A percentile compares a stretch with the other conserved stretches of the same genome.
Evolutionary conservation across 176 grass and related monocot genomes (phyloP).

Genomic region (Typha latifolia): DNA sequence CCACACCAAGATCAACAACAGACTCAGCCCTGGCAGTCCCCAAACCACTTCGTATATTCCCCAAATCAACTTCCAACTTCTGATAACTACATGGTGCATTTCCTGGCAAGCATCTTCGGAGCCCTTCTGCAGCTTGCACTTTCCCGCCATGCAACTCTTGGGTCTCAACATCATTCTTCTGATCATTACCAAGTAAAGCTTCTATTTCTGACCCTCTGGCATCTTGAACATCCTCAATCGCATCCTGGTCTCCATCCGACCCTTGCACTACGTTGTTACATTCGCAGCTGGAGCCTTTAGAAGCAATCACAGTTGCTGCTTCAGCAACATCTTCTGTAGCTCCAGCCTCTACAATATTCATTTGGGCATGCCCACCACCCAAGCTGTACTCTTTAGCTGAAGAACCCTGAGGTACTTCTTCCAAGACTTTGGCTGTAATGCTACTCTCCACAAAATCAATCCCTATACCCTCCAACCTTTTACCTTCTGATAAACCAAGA

Average conservation of each 20-base stretch:
- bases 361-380: background rate
- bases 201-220: too few relatives aligned
- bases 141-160: too few relatives aligned
- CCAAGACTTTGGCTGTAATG: background rate
- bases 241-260: background rate
- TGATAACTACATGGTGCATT: too few relatives aligned
- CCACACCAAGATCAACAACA: too few relatives aligned
- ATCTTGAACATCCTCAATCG: background rate
- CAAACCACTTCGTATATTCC: too few relatives aligned
- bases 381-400: background rate
- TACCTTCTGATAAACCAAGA: too few relatives aligned
- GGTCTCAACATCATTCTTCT: too few relatives aligned
- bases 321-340: background rate
- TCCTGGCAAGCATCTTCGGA: too few relatives aligned
- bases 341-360: background rate
- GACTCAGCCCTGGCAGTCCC: too few relatives aligned
- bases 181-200: too few relatives aligned
- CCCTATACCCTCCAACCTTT: background rate
- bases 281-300: background rate
- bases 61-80: too few relatives aligned
- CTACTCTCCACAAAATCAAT: background rate
- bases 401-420: background rate
- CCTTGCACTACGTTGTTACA: background rate
- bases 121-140: too few relatives aligned
- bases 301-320: background rate